Evolutionary conservation across 805 yeast species (phyloP).

Genomic region (Nakazawaea wyomingensis): DNA sequence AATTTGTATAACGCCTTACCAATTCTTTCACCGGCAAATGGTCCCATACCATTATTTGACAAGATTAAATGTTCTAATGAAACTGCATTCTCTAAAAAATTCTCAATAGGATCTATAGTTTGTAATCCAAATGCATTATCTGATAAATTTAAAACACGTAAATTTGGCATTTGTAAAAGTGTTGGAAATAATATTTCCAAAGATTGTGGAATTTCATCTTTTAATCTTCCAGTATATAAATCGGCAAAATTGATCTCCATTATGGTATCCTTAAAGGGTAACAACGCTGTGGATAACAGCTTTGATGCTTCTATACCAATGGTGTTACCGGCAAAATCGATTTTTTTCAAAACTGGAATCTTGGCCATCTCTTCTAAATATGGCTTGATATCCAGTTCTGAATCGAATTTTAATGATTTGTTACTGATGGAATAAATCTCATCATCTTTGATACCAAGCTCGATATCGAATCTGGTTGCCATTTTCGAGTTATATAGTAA

Average conservation of each 20-base stretch:
- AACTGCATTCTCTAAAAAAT: conserved; percentile 65
- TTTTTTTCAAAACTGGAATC: conserved; percentile 36
- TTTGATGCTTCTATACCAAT: conserved; percentile 87
- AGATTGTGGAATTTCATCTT: conserved; percentile 89
- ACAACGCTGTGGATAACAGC: conserved; percentile 54
- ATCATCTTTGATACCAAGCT: conserved; percentile 36
- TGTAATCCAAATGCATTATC: conserved; percentile 98
- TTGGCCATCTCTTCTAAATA: conserved; percentile 51
- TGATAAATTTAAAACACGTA: conserved; percentile 74
- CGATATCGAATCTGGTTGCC: conserved; percentile 30
- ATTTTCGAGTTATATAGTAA: conserved; percentile 18
- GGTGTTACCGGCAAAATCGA: conserved; percentile 90
- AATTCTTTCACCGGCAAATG: conserved; percentile 92
- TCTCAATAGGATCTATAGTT: conserved; percentile 85
- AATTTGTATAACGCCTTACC: conserved; percentile 79
- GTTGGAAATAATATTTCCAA: conserved; percentile 70
- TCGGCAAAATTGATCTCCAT: conserved; percentile 83
- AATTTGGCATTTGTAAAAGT: conserved; percentile 59
- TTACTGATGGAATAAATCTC: conserved; percentile 63
- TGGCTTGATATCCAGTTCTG: conserved; percentile 68
- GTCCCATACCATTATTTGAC: conserved; percentile 97
- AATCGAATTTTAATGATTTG: conserved; percentile 70
- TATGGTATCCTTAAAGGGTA: conserved; percentile 37
- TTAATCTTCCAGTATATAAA: conserved; percentile 89
- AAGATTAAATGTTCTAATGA: conserved; percentile 81